Evolutionary conservation across 352 stramenopile genomes (phyloP).

Genomic region (Hyaloperonospora brassicae): DNA sequence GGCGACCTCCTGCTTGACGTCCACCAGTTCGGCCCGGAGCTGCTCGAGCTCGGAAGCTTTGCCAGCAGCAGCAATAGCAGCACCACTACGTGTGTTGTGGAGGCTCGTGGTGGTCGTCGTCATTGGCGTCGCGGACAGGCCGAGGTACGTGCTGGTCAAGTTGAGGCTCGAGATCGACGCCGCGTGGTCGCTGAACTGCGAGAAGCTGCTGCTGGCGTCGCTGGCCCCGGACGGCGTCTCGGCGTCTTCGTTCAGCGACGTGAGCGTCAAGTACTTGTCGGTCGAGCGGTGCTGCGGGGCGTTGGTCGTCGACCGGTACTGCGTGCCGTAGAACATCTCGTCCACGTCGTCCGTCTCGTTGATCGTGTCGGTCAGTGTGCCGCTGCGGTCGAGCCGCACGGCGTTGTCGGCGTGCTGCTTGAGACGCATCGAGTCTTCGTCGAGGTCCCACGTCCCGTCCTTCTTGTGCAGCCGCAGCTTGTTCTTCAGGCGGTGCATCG

Average conservation of each 20-base stretch:
- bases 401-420: constrained; percentile 37
- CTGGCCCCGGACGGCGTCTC: constrained; percentile 30
- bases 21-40: constrained; percentile 44
- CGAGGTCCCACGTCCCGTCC: constrained; percentile 20
- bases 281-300: constrained; percentile 45
- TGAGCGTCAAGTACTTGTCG: constrained; percentile 33
- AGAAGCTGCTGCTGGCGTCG: constrained; percentile 34
- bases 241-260: constrained; percentile 50
- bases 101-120: neutral
- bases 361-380: constrained; percentile 23
- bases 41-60: constrained; percentile 24
- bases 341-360: constrained; percentile 64
- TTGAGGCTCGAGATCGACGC: constrained; percentile 14
- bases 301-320: constrained; percentile 15
- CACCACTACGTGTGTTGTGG: too few species aligned
- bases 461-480: constrained; percentile 48
- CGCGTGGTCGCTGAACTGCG: constrained; percentile 22
- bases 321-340: constrained; percentile 47
- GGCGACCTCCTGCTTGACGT: constrained; percentile 61
- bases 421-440: constrained; percentile 38
- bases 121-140: constrained; percentile 6
- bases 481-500: constrained; percentile 63
- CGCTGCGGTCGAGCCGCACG: constrained; percentile 29
- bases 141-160: constrained; percentile 10
- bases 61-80: neutral